Evolutionary conservation across 331 rosid genomes (phyloP).

Genomic region (Acacia pycnantha): DNA sequence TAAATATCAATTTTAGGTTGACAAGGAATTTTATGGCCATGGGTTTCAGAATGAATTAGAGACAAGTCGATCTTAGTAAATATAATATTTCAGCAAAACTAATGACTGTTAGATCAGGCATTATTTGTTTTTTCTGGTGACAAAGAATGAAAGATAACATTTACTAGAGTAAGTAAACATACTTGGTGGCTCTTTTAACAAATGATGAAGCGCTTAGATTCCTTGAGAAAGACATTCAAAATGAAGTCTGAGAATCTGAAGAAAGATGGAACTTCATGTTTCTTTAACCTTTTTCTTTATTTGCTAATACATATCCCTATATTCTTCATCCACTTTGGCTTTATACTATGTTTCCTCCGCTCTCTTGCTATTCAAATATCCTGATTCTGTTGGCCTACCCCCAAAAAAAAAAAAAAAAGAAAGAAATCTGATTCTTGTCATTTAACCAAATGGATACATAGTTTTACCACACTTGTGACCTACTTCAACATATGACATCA

Average conservation of each 20-base stretch:
- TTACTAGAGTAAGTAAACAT: not conserved
- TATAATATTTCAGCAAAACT: no score
- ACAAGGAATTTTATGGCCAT: not conserved
- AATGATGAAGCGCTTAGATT: not conserved
- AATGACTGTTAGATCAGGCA: not conserved
- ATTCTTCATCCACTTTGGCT: conserved; percentile 25
- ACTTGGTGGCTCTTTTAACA: not conserved
- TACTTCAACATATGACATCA: not conserved
- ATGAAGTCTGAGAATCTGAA: conserved; percentile 2
- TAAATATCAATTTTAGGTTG: conserved; percentile 17
- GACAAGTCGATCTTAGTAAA: no score
- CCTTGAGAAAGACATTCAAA: conserved; percentile 1
- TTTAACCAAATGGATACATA: not conserved
- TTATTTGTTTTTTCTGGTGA: not conserved
- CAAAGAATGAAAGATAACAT: not conserved
- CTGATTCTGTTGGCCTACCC: not conserved
- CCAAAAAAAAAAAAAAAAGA: no score
- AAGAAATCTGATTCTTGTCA: not conserved
- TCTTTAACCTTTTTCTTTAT: conserved; percentile 24
- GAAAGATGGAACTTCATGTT: not conserved
- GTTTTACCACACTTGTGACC: not conserved
- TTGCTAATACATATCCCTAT: not conserved
- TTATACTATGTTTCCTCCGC: conserved; percentile 11
- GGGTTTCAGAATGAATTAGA: not conserved
- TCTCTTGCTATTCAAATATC: not conserved